phyloP scores from a whole-genome alignment of 345 rosid genomes.

The Eucalyptus pauciflora region DNA sequence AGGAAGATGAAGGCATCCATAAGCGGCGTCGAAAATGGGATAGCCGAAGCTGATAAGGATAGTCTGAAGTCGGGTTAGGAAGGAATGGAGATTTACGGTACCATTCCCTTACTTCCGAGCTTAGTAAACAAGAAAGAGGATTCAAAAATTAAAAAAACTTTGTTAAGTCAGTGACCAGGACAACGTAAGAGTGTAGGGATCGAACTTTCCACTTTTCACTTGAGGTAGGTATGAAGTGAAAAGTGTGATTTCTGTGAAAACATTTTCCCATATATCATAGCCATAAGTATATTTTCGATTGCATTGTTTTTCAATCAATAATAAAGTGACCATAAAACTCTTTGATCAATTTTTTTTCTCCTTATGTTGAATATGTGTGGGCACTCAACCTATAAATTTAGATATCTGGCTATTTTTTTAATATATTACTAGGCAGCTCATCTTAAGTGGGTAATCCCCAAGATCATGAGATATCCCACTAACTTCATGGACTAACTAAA shows the following conservation, averaged over 20 bases:
- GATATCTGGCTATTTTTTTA: too few species aligned
- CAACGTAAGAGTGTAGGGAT: background rate
- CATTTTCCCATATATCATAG: background rate
- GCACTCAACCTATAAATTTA: too few species aligned
- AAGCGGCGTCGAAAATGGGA: background rate
- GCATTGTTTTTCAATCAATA: background rate
- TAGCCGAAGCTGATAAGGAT: background rate
- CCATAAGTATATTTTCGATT: background rate
- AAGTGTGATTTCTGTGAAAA: too few species aligned
- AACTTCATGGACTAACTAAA: background rate
- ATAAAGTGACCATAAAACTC: background rate
- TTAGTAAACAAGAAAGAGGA: background rate
- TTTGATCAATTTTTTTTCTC: too few species aligned
- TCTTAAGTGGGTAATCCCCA: background rate
- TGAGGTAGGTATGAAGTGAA: background rate
- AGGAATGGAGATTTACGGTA: background rate
- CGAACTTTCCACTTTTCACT: accelerated
- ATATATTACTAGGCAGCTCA: background rate
- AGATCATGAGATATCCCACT: background rate
- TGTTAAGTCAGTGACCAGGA: accelerated
- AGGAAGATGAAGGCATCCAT: background rate
- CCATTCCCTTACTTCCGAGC: background rate
- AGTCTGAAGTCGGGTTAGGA: background rate
- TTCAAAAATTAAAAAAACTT: too few species aligned
- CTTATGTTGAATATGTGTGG: background rate